Evolutionary conservation across 352 stramenopile species (phyloP), one percentile per base, ranked within the genome.

Genomic region (Globisporangium ultimum): DNA sequence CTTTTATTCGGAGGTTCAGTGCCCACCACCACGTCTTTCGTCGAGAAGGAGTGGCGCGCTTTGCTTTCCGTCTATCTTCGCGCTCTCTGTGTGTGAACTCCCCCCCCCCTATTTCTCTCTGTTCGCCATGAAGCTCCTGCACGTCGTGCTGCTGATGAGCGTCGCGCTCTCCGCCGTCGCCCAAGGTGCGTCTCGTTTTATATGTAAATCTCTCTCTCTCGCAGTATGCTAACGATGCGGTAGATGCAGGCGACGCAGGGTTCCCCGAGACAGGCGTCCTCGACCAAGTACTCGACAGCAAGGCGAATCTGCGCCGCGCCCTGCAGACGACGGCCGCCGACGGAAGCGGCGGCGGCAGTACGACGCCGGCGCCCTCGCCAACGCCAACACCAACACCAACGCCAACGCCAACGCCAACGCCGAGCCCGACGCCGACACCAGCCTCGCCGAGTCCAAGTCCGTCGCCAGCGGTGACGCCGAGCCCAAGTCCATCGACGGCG

Each of bases 1-100:
- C 63, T 74, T 76, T 71, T 67, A 78, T 78, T 78, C 70, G 70
- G 70, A 78, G 70, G 70, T 72, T 72, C 63, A 57, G 57, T 62
- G 50, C 59, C 63, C 59, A 67, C 54, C 21, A 48, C 58, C 57
- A 63, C 40, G 49, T 62, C 56, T 32, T 70, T 38, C 18, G 5
- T 17, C 40, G 20, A 48, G 41, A 66, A 50, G 40, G 0, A 53
- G 48, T 28, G 28, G 24, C 38, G 24, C 49, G 48, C 15, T 52
- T 38, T 36, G 28, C 28, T 36, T 45, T 45, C 40, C 40, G 40
- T 45, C 40, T 45, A 45, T 10, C 40, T 11, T 3, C 38, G 24
- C 24, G 24, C 14, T 43, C 38, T 43, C 38, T 32, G 24, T 32
- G 5, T 5, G 24, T n/a, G n/a, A n/a, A 41, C 21, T 34, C 9